phyloP scores from a whole-genome alignment of 73 alveolate genomes.

The Uronychia binucleata region DNA sequence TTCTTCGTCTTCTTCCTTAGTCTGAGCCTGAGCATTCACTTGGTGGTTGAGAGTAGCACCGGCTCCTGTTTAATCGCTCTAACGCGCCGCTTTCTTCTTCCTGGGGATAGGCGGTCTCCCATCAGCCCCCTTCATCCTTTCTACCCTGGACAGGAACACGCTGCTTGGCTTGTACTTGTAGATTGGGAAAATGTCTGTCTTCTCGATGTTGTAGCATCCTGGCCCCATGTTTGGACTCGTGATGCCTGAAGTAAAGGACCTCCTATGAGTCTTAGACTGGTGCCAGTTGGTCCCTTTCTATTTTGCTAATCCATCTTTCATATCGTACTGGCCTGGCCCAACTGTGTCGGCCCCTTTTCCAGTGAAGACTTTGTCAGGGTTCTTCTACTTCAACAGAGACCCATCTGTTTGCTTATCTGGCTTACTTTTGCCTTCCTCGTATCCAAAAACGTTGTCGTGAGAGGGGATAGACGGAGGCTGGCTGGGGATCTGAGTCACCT shows the following conservation, averaged over 20 bases:
- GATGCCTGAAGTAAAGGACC: slow-evolving; percentile 1
- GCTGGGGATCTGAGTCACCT: slow-evolving; percentile 3
- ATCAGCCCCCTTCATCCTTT: slow-evolving; percentile 20
- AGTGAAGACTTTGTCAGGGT: slow-evolving; percentile 55
- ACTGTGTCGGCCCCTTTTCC: slow-evolving; percentile 61
- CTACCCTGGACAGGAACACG: slow-evolving; percentile 60
- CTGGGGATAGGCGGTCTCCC: not conserved
- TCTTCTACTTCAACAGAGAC: slow-evolving; percentile 59
- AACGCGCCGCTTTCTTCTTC: not conserved
- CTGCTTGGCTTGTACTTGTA: slow-evolving; percentile 72
- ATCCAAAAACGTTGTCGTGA: slow-evolving; percentile 75
- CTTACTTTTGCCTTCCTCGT: slow-evolving; percentile 50
- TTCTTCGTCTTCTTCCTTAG: not conserved
- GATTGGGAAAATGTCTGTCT: slow-evolving; percentile 69
- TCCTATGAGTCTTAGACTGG: slow-evolving; percentile 20
- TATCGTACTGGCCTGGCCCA: slow-evolving; percentile 80
- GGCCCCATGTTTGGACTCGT: slow-evolving; percentile 63
- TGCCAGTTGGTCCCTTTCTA: slow-evolving; percentile 62
- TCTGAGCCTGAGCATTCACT: slow-evolving; percentile 12
- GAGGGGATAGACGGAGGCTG: slow-evolving; percentile 72
- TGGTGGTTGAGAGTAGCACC: not conserved
- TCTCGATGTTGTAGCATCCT: slow-evolving; percentile 63
- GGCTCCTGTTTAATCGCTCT: not conserved
- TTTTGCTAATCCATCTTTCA: not conserved
- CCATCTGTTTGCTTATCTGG: slow-evolving; percentile 21